Percentiles rank a stretch among this genome's conserved stretches.
phyloP scores from a whole-genome alignment of 768 basidiomycete genomes.

The Suillus paluster region DNA sequence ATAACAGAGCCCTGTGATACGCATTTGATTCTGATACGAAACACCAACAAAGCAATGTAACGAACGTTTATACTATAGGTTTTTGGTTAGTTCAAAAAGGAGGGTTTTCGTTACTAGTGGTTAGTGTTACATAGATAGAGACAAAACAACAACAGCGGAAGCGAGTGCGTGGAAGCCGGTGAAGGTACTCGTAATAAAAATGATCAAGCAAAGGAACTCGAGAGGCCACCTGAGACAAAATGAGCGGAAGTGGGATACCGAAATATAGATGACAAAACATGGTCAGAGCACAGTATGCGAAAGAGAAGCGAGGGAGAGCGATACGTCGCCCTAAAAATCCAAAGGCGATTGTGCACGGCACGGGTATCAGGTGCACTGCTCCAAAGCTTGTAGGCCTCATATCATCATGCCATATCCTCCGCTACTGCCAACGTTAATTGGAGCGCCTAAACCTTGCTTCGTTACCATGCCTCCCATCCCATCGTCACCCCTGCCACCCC shows the following conservation, averaged over 20 bases:
- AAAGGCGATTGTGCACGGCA: slow-evolving; percentile 17
- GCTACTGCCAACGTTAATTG: slow-evolving; percentile 45
- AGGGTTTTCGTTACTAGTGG: slow-evolving; percentile 21
- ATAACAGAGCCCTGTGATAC: background rate
- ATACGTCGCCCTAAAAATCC: slow-evolving; percentile 19
- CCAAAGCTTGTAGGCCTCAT: slow-evolving; percentile 18
- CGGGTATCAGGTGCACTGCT: slow-evolving; percentile 1
- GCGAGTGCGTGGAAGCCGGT: slow-evolving; percentile 1
- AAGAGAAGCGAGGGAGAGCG: slow-evolving; percentile 15
- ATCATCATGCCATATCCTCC: slow-evolving; percentile 46
- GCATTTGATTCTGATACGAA: background rate
- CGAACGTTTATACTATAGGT: slow-evolving; percentile 7
- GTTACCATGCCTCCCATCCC: slow-evolving; percentile 39
- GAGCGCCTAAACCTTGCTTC: slow-evolving; percentile 38
- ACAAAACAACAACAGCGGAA: slow-evolving; percentile 11
- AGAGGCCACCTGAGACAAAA: slow-evolving; percentile 4
- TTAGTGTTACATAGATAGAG: slow-evolving; percentile 28
- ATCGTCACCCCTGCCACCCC: slow-evolving; percentile 31
- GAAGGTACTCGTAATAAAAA: slow-evolving; percentile 8
- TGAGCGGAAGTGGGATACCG: background rate
- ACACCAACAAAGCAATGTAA: background rate
- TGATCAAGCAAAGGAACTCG: slow-evolving; percentile 9
- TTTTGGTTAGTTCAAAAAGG: slow-evolving; percentile 21
- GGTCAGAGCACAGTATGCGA: slow-evolving; percentile 15
- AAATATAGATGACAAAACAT: slow-evolving; percentile 21